Percentiles rank a stretch among this genome's conserved stretches.
These are phyloP conservation scores for Inga oerstediana DNA, from an alignment of 306 rosid genomes.

Conservation along the genomic window DNA sequence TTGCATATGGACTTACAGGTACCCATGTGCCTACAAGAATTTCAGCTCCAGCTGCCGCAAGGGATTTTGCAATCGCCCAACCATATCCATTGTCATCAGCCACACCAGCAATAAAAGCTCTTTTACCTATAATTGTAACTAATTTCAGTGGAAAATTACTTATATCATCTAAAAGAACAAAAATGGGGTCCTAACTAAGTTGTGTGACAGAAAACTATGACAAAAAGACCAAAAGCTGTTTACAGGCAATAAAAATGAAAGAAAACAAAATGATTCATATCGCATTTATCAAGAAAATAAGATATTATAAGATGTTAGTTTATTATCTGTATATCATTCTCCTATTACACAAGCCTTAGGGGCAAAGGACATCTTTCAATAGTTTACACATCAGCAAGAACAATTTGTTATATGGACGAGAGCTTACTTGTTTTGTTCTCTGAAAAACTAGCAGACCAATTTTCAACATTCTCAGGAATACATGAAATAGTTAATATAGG, in stretches of 20 bases:
- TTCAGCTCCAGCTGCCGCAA: conserved; percentile 99
- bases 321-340: conserved; percentile 1
- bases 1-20: conserved; percentile 66
- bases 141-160: conserved; percentile 21
- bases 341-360: conserved; percentile 14
- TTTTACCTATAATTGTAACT: conserved; percentile 60
- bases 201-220: not conserved
- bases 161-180: not conserved
- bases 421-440: not conserved
- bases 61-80: conserved; percentile 98
- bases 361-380: conserved; percentile 8
- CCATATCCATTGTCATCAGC: conserved; percentile 99
- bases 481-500: not conserved
- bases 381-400: conserved; percentile 25
- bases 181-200: not conserved
- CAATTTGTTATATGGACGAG: not conserved
- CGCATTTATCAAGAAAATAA: conserved; percentile 22
- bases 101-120: conserved; percentile 96
- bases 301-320: not conserved
- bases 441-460: conserved; percentile 9
- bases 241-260: not conserved
- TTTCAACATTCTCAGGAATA: not conserved
- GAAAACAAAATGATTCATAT: not conserved
- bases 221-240: not conserved
- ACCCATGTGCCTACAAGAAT: conserved; percentile 99